These are phyloP conservation scores for Bipolaris bicolor DNA, from an alignment of 2,329 filamentous ascomycete species.

Conservation along the genomic window DNA sequence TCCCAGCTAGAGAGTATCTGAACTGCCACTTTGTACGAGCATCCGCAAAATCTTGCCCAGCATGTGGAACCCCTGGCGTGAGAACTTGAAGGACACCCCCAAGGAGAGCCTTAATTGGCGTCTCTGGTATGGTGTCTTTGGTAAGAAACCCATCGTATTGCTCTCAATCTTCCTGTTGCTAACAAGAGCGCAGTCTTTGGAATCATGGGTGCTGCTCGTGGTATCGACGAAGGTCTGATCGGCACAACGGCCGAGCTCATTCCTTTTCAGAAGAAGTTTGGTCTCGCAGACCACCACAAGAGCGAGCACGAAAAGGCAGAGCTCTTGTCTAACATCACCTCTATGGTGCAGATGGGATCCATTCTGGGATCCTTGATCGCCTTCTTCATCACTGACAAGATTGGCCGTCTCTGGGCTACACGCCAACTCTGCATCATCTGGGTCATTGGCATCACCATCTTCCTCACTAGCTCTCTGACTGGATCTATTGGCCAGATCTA, in stretches of 20 bases:
- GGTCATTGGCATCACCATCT: slow-evolving; percentile 51
- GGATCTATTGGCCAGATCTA: slow-evolving; percentile 60
- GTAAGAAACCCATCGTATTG: slow-evolving; percentile 22
- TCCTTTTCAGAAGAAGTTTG: slow-evolving; percentile 47
- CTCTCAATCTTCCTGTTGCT: slow-evolving; percentile 3
- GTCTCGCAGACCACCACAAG: slow-evolving; percentile 41
- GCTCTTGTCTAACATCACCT: slow-evolving; percentile 68
- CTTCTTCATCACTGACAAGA: slow-evolving; percentile 56
- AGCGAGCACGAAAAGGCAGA: slow-evolving; percentile 42
- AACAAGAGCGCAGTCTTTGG: slow-evolving; percentile 58
- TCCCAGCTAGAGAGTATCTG: slow-evolving; percentile 3
- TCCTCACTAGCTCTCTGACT: slow-evolving; percentile 44
- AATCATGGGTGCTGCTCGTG: slow-evolving; percentile 76
- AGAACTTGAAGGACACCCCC: slow-evolving; percentile 67
- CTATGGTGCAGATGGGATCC: slow-evolving; percentile 81
- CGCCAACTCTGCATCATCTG: slow-evolving; percentile 51
- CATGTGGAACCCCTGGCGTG: slow-evolving; percentile 46
- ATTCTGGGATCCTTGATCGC: slow-evolving; percentile 72
- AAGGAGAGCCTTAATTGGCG: slow-evolving; percentile 77
- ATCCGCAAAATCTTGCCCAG: slow-evolving; percentile 18
- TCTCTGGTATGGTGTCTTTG: slow-evolving; percentile 75
- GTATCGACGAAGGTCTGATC: slow-evolving; percentile 82
- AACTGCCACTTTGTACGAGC: neutral
- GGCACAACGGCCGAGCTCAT: slow-evolving; percentile 62
- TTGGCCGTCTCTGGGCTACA: slow-evolving; percentile 53